Evolutionary conservation across 495 filamentous ascomycete genomes (phyloP).

Genomic region (Tuber magnatum): DNA sequence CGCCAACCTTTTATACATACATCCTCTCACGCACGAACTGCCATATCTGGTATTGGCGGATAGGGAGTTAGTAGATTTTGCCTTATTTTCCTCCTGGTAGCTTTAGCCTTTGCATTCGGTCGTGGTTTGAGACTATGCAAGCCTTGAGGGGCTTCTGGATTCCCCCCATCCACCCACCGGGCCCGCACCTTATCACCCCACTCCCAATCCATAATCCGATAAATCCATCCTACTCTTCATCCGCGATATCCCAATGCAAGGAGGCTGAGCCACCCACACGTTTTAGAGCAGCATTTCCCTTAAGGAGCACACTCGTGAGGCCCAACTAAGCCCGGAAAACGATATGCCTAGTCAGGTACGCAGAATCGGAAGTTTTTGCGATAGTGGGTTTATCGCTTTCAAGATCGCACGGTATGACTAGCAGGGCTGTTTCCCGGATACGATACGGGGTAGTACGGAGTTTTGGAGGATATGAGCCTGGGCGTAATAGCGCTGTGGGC

Average conservation of each 20-base stretch:
- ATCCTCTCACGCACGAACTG: not conserved
- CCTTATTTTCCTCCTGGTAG: not conserved
- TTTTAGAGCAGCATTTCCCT: not conserved
- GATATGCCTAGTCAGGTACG: not conserved
- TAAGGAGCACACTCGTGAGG: not conserved
- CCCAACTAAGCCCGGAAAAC: not conserved
- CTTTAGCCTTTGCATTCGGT: not conserved
- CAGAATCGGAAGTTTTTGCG: not conserved
- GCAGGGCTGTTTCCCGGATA: not conserved
- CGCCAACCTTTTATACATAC: not conserved
- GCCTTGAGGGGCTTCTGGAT: not conserved
- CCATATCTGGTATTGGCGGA: not conserved
- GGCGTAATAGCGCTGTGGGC: not conserved
- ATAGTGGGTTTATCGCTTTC: not conserved
- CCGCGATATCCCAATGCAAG: not conserved
- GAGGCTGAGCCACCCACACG: not conserved
- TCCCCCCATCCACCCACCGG: not conserved
- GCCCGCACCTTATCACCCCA: too few species aligned
- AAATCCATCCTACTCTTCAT: not conserved
- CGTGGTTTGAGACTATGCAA: not conserved
- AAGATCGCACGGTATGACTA: not conserved
- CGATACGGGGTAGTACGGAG: not conserved
- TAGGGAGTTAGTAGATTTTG: not conserved
- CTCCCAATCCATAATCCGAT: not conserved
- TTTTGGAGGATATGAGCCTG: not conserved